These are phyloP conservation scores for Lepidium sativum DNA, from an alignment of 345 rosid species.

Conservation along the genomic window DNA sequence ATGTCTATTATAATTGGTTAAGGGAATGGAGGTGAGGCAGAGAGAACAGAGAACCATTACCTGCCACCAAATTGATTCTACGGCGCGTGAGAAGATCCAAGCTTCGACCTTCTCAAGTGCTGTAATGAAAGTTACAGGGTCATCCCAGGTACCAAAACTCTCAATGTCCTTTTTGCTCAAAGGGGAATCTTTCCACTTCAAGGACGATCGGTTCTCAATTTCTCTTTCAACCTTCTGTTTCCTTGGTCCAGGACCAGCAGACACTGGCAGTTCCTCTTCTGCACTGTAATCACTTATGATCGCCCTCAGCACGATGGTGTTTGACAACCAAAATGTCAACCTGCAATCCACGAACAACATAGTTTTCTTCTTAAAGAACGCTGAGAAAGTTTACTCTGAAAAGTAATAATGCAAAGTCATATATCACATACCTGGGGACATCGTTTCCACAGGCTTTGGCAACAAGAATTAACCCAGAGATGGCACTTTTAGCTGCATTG, in stretches of 20 bases:
- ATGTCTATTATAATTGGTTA: background rate
- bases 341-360: constrained; percentile 33
- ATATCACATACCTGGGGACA: constrained; percentile 66
- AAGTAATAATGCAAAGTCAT: background rate
- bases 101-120: constrained; percentile 85
- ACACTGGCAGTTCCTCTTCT: constrained; percentile 29
- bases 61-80: constrained; percentile 99
- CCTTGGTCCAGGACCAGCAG: constrained; percentile 28
- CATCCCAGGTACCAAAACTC: constrained; percentile 47
- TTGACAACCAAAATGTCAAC: constrained; percentile 92
- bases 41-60: constrained; percentile 25
- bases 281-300: constrained; percentile 43
- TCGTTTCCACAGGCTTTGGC: constrained; percentile 97
- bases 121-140: constrained; percentile 42
- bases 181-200: constrained; percentile 60
- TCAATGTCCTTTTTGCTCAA: constrained; percentile 34
- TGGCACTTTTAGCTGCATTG: constrained; percentile 69
- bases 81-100: constrained; percentile 81
- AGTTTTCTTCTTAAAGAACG: background rate
- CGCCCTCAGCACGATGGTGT: constrained; percentile 66
- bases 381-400: background rate
- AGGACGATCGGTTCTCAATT: constrained; percentile 29
- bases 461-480: constrained; percentile 70
- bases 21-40: background rate
- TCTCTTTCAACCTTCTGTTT: constrained; percentile 32